A percentile compares a stretch with the other conserved stretches of the same genome.
Evolutionary conservation across 495 filamentous ascomycete species (phyloP).

Genomic region (Trypethelium eluteriae): DNA sequence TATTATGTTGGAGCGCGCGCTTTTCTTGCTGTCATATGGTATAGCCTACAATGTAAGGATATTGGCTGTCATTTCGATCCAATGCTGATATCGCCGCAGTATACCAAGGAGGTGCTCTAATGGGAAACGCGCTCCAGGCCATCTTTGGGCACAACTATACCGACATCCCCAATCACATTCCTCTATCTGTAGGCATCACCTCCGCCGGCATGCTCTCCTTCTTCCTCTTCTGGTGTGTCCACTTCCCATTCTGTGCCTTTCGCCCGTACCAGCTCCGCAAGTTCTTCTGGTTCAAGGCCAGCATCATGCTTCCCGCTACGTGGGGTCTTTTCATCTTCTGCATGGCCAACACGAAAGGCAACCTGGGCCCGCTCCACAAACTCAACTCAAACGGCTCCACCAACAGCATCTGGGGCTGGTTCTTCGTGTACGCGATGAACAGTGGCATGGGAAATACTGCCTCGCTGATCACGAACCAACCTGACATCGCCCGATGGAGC

Average conservation of each 20-base stretch:
- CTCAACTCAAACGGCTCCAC: conserved; percentile 10
- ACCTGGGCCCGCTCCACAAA: conserved; percentile 28
- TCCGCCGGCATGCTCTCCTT: conserved; percentile 58
- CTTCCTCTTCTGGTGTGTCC: conserved; percentile 53
- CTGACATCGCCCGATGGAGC: conserved; percentile 39
- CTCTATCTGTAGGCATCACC: conserved; percentile 52
- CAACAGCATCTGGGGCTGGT: conserved; percentile 30
- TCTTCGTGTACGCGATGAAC: conserved; percentile 40
- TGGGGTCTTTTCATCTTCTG: conserved; percentile 39
- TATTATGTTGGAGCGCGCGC: conserved; percentile 34
- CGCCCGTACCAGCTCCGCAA: conserved; percentile 51
- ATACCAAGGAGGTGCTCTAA: conserved; percentile 32
- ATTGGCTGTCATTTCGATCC: neutral
- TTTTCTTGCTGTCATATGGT: conserved; percentile 35
- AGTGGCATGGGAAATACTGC: conserved; percentile 41
- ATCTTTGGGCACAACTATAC: conserved; percentile 31
- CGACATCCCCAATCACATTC: conserved; percentile 35
- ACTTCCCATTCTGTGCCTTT: conserved; percentile 49
- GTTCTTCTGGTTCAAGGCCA: conserved; percentile 51
- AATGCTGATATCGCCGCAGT: conserved; percentile 20
- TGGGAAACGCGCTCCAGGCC: conserved; percentile 32
- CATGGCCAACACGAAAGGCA: conserved; percentile 38
- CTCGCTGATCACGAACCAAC: conserved; percentile 40
- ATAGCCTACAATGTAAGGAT: conserved; percentile 32
- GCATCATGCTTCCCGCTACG: conserved; percentile 27